A percentile compares a stretch with the other conserved stretches of the same genome.
Evolutionary conservation across 257 asterid genomes (phyloP).

Genomic region (Nemophila menziesii): DNA sequence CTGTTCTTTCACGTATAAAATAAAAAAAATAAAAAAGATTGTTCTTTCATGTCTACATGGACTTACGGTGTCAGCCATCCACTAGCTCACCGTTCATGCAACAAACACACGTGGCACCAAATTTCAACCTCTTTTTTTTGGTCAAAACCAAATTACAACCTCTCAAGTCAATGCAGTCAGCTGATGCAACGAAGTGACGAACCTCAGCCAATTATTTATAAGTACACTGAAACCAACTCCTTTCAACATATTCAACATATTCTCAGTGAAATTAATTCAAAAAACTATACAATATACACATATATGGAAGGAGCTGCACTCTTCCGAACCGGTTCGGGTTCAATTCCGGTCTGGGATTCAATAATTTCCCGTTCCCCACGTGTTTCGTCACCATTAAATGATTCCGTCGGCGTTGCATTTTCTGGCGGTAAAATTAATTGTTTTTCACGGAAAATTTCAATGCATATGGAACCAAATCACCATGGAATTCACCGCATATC

Average conservation of each 20-base stretch:
- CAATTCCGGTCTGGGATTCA: constrained; percentile 17
- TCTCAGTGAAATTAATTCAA: not conserved
- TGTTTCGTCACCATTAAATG: constrained; percentile 12
- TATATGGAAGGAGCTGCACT: constrained; percentile 37
- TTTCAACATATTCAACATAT: not conserved
- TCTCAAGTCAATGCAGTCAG: constrained; percentile 10
- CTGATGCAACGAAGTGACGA: constrained; percentile 12
- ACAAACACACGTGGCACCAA: constrained; percentile 20
- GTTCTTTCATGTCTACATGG: too few species aligned
- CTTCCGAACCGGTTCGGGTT: constrained; percentile 40
- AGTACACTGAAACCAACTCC: not conserved
- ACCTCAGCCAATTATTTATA: not conserved
- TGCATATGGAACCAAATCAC: constrained; percentile 12
- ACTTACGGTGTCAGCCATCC: too few species aligned
- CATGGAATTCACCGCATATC: constrained; percentile 25
- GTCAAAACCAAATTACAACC: not conserved
- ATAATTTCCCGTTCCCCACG: constrained; percentile 13
- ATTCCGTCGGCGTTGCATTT: constrained; percentile 3
- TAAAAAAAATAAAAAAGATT: too few species aligned
- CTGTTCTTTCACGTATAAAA: too few species aligned
- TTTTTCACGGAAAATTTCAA: constrained; percentile 19
- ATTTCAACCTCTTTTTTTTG: not conserved
- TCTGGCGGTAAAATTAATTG: not conserved
- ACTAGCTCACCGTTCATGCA: constrained; percentile 25
- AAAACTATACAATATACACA: not conserved